Evolutionary conservation across 306 rosid genomes (phyloP), one percentile per base, ranked within the genome.

Genomic region (Trichosanthes truncata): DNA sequence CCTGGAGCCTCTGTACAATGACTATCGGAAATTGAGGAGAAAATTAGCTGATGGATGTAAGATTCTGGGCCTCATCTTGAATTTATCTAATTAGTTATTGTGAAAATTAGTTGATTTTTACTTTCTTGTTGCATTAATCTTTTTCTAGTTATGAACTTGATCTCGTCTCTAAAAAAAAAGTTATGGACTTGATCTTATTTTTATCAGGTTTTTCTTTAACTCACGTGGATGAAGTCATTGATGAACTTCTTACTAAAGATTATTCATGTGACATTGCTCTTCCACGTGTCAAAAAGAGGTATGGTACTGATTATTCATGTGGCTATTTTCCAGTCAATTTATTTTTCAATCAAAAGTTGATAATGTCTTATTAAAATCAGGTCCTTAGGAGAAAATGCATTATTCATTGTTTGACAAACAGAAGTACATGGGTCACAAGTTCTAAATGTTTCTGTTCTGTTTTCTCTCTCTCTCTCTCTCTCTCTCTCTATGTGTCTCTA

Each of bases 171-270:
- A n/a, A n/a, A n/a, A n/a, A n/a, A n/a, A n/a, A n/a, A n/a, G n/a
- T n/a, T n/a, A n/a, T n/a, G n/a, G n/a, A n/a, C n/a, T n/a, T 3
- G 23, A 71, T 71, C 79, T 62, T 82, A 26, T 33, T 63, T 82
- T 81, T 83, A 74, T 81, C 86, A 95, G 99, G 84, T 59, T 96
- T 87, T 84, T 0, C 85, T 31, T 88, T 96, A 90, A 91, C 98
- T 1, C 99, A 91, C 56, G 97, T 96, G 83, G 99, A 96, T 85
- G 99, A 96, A 91, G 92, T 93, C 74, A 96, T 96, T 76, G 98
- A 96, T 83, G 99, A 96, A 78, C 97, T 96, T 87, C 87, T 96
- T 71, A 93, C 92, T 2, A 91, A 13, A 43, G 99, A 96, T 83
- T 96, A 93, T 80, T 93, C 94, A 38, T 96, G 98, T 41, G 99